Evolutionary conservation across 768 basidiomycete species (phyloP).

Genomic region (Termitomyces heimii): DNA sequence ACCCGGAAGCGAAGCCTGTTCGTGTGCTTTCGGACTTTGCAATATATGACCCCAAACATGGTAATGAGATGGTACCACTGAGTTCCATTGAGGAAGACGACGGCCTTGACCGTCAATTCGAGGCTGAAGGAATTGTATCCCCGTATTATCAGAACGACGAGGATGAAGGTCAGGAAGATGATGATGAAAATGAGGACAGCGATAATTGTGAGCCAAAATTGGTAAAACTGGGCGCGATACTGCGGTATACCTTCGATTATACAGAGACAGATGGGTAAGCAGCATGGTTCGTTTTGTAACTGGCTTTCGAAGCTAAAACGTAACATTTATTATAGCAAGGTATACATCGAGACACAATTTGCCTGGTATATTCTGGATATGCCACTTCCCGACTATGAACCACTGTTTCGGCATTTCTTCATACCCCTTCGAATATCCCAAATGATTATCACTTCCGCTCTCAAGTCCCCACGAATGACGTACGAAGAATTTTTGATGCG

Average conservation of each 20-base stretch:
- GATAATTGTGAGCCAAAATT: conserved; percentile 18
- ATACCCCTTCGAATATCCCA: conserved; percentile 46
- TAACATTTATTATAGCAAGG: conserved; percentile 35
- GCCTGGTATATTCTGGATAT: conserved; percentile 56
- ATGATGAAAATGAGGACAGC: conserved; percentile 22
- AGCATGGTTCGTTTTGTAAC: conserved; percentile 1
- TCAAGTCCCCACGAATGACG: conserved; percentile 22
- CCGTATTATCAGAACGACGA: conserved; percentile 49
- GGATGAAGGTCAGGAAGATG: conserved; percentile 58
- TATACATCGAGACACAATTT: conserved; percentile 58
- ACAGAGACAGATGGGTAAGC: conserved; percentile 44
- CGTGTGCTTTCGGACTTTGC: conserved; percentile 52
- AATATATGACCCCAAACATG: conserved; percentile 50
- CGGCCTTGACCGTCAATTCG: conserved; percentile 33
- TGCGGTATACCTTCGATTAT: conserved; percentile 47
- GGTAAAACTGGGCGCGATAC: conserved; percentile 42
- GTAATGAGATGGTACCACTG: conserved; percentile 42
- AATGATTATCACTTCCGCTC: conserved; percentile 31
- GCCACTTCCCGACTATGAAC: conserved; percentile 41
- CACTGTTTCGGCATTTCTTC: conserved; percentile 43
- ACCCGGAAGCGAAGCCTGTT: conserved; percentile 40
- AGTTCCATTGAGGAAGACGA: conserved; percentile 39
- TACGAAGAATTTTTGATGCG: conserved; percentile 28
- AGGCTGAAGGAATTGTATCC: conserved; percentile 50
- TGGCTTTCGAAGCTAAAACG: not conserved